Percentiles rank a stretch among this genome's conserved stretches.
Evolutionary conservation across 2,329 filamentous ascomycete genomes (phyloP).

Genomic region (Pezicula carpinea): DNA sequence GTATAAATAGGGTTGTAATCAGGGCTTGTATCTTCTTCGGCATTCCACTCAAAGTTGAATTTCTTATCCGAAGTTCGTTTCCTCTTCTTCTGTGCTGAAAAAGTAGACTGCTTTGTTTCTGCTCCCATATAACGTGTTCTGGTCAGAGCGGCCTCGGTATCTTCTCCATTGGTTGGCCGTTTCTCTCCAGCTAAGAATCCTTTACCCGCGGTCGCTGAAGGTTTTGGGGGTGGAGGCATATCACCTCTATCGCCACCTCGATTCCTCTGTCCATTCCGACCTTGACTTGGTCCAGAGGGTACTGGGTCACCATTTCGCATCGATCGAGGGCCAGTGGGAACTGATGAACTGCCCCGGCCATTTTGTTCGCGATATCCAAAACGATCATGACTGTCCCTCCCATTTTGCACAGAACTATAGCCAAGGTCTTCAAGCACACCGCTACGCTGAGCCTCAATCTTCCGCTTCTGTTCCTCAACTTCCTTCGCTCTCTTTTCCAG

Average conservation of each 20-base stretch:
- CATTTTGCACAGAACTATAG: slow-evolving; percentile 14
- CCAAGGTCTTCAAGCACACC: slow-evolving; percentile 8
- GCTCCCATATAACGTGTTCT: slow-evolving; percentile 87
- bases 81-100: slow-evolving; percentile 94
- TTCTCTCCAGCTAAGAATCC: slow-evolving; percentile 31
- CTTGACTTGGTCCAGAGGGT: slow-evolving; percentile 38
- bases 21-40: slow-evolving; percentile 84
- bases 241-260: slow-evolving; percentile 15
- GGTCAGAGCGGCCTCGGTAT: slow-evolving; percentile 69
- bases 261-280: slow-evolving; percentile 17
- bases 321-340: slow-evolving; percentile 70
- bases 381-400: slow-evolving; percentile 16
- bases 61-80: slow-evolving; percentile 91
- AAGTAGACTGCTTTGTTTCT: slow-evolving; percentile 79
- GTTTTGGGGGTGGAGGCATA: slow-evolving; percentile 21
- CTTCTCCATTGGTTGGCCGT: slow-evolving; percentile 39
- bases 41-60: slow-evolving; percentile 98
- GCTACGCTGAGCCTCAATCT: slow-evolving; percentile 28
- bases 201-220: slow-evolving; percentile 22
- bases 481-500: slow-evolving; percentile 74
- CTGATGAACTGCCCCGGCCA: slow-evolving; percentile 24
- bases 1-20: slow-evolving; percentile 81
- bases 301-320: slow-evolving; percentile 48
- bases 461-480: slow-evolving; percentile 56
- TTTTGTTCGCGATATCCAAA: slow-evolving; percentile 17